Conservation (phyloP, 2,329 filamentous ascomycete species). For the Sporothrix inflata region DNA sequence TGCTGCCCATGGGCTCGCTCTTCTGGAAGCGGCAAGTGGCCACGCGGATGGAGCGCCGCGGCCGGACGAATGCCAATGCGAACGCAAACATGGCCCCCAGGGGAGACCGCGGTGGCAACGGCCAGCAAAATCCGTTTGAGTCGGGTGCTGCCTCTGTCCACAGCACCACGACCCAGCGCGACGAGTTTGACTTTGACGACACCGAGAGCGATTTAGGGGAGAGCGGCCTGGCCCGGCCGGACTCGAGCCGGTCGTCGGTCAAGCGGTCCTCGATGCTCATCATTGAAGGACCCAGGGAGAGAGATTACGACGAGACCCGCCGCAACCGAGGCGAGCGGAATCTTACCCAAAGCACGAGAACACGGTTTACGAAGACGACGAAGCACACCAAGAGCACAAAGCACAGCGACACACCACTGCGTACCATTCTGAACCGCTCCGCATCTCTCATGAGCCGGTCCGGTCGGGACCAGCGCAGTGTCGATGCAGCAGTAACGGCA, state of each 20-base stretch:
- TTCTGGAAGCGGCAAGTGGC: conserved; percentile 34
- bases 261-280: conserved; percentile 37
- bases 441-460: not conserved
- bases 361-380: not conserved
- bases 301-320: conserved; percentile 31
- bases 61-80: not conserved
- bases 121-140: conserved; percentile 26
- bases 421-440: not conserved
- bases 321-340: not conserved
- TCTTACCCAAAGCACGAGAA: not conserved
- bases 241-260: conserved; percentile 26
- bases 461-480: not conserved
- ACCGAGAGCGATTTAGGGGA: conserved; percentile 10
- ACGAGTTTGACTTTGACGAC: not conserved
- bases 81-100: not conserved
- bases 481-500: not conserved
- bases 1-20: conserved; percentile 42
- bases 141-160: conserved; percentile 27
- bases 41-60: conserved; percentile 10
- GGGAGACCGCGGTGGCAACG: conserved; percentile 23
- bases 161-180: conserved; percentile 9
- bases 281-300: conserved; percentile 37
- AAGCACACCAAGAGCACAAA: not conserved
- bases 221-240: not conserved
- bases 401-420: conserved; percentile 11